Conservation (phyloP, 345 rosid species). For the Salix udensis region DNA sequence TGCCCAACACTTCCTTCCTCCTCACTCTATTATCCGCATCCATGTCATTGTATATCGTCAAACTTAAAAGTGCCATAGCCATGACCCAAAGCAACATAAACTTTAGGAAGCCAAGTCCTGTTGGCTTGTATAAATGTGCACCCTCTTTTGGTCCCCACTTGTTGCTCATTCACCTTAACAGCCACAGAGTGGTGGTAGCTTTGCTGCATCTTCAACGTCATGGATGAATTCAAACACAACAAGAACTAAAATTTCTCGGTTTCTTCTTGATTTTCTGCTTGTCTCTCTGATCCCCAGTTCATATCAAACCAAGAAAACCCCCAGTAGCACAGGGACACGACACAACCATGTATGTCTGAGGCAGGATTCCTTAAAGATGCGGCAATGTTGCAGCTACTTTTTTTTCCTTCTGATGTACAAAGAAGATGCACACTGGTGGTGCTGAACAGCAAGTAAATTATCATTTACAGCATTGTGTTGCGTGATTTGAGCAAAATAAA, state of each 20-base stretch:
- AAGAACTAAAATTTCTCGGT: conserved; percentile 21
- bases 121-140: conserved; percentile 63
- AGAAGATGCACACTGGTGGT: conserved; percentile 27
- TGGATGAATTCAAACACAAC: conserved; percentile 19
- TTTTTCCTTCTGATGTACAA: neutral
- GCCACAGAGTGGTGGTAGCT: conserved; percentile 50
- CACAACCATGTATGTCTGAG: neutral
- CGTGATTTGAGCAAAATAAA: conserved; percentile 29
- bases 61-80: conserved; percentile 41
- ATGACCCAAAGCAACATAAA: conserved; percentile 53
- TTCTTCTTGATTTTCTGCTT: conserved; percentile 19
- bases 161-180: conserved; percentile 54
- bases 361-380: conserved; percentile 11
- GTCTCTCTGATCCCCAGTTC: conserved; percentile 41
- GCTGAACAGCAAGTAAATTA: conserved; percentile 22
- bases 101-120: conserved; percentile 64
- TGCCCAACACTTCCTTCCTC: conserved; percentile 67
- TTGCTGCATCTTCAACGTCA: conserved; percentile 62
- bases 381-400: conserved; percentile 16
- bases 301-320: conserved; percentile 42
- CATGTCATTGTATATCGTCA: conserved; percentile 49
- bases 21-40: conserved; percentile 57
- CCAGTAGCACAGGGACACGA: conserved; percentile 24
- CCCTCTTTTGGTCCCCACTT: conserved; percentile 53
- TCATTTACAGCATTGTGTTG: conserved; percentile 48